Conservation (phyloP, 2,329 filamentous ascomycete genomes). For the Colletotrichum costaricense region DNA sequence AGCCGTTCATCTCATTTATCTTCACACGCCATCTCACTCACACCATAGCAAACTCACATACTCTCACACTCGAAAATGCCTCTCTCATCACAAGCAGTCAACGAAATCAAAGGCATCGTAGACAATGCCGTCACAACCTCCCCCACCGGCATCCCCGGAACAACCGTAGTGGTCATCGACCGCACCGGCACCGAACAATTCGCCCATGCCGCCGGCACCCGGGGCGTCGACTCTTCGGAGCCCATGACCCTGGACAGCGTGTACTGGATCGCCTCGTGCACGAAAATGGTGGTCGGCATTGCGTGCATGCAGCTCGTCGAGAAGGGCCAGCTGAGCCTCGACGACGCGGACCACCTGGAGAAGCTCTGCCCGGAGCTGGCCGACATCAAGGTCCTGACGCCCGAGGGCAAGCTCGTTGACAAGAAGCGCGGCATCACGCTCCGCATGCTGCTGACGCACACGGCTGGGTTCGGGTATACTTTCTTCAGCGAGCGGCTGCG, state of each 20-base stretch:
- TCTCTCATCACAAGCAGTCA: conserved; percentile 14
- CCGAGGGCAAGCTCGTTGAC: conserved; percentile 50
- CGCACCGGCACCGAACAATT: conserved; percentile 60
- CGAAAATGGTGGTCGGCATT: conserved; percentile 64
- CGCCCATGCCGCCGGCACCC: conserved; percentile 59
- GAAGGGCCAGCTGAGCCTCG: conserved; percentile 57
- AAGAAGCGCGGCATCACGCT: conserved; percentile 65
- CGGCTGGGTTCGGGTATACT: conserved; percentile 67
- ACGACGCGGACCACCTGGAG: conserved; percentile 59
- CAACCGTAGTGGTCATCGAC: conserved; percentile 58
- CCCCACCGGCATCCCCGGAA: conserved; percentile 55
- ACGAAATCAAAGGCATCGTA: conserved; percentile 41
- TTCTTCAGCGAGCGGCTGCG: conserved; percentile 63
- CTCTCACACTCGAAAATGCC: conserved; percentile 3
- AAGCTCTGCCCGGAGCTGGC: conserved; percentile 61
- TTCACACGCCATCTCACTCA: neutral
- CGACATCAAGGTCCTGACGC: conserved; percentile 55
- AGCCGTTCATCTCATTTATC: neutral
- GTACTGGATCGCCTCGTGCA: conserved; percentile 70
- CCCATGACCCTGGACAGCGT: conserved; percentile 69
- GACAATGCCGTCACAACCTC: conserved; percentile 51
- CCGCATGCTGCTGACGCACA: conserved; percentile 67
- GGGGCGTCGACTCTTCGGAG: conserved; percentile 54
- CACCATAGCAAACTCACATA: too few relatives aligned
- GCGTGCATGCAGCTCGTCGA: conserved; percentile 70